phyloP scores from a whole-genome alignment of 805 yeast species.

The Cyberlindnera petersonii region DNA sequence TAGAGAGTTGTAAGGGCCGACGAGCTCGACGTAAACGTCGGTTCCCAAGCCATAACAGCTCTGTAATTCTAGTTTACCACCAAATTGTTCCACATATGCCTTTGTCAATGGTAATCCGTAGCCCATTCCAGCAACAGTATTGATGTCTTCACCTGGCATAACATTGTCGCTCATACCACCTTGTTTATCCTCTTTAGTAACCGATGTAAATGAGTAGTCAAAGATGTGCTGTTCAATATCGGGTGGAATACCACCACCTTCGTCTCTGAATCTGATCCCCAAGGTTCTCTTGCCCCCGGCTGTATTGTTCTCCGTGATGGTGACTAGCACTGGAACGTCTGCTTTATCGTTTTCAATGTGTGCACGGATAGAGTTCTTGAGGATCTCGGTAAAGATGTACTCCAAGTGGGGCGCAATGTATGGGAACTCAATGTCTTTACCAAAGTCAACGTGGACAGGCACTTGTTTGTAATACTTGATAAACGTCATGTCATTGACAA shows the following conservation, averaged over 20 bases:
- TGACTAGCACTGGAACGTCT: conserved; percentile 41
- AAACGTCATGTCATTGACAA: conserved; percentile 78
- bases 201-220: conserved; percentile 84
- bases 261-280: conserved; percentile 76
- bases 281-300: conserved; percentile 32
- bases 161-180: conserved; percentile 48
- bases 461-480: conserved; percentile 80
- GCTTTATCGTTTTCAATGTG: conserved; percentile 61
- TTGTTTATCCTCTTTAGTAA: conserved; percentile 51
- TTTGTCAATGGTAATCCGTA: conserved; percentile 86
- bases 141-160: conserved; percentile 68
- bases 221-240: conserved; percentile 63
- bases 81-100: conserved; percentile 70
- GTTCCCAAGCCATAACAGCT: conserved; percentile 77
- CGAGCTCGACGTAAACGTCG: conserved; percentile 59
- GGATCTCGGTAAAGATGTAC: conserved; percentile 78
- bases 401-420: conserved; percentile 86
- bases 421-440: conserved; percentile 61
- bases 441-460: conserved; percentile 51
- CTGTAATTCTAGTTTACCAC: conserved; percentile 65
- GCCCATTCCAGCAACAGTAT: conserved; percentile 88
- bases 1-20: conserved; percentile 26
- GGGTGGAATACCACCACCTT: conserved; percentile 85
- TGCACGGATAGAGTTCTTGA: conserved; percentile 86
- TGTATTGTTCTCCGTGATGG: conserved; percentile 36